Evolutionary conservation across 208 protist genomes (phyloP), one percentile per base, ranked within the genome.

Genomic region (Tritrichomonas musculus): DNA sequence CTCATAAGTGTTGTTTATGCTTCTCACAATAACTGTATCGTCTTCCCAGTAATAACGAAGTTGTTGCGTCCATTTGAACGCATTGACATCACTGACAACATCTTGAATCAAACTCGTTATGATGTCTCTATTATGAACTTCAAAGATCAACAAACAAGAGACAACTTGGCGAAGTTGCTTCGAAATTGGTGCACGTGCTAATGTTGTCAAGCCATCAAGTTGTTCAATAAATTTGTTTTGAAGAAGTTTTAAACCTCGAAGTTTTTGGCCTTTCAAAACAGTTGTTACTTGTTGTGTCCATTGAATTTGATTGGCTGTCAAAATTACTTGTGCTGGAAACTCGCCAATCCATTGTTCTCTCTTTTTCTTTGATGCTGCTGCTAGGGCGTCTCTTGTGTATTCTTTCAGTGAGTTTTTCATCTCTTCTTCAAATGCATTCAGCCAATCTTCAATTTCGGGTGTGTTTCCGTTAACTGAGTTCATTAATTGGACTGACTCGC

Each of bases 361-460:
- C 94, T 95, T 93, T 17, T 93, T 93, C 93, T 96, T 94, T 25
- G 94, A 93, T 93, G 69, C 94, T 44, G 92, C 82, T 33, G 36
- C 27, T 27, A 69, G 17, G 3, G 94, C 53, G 9, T 84, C n/a
- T 13, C 36, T 17, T 30, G 93, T 50, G 53, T 49, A n/a, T 33
- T 92, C 39, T 36, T 80, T 92, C 25, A 94, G 33, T 77, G 92
- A 64, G 2, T 9, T 36, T 33, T 92, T 94, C 94, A 94, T 94
- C 72, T 49, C 72, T 25, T 92, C 14, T 95, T 99, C 97, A 93
- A 99, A 97, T 92, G 98, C 96, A 36, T 97, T 97, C 93, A 99
- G 96, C 98, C 98, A 99, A 93, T 98, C 97, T 95, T 99, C 98
- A 55, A 99, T 97, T 94, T 98, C 97, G 94, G 97, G 98, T 50